Conservation (phyloP, 2,329 filamentous ascomycete genomes). For the Phyllosticta citrichinensis region DNA sequence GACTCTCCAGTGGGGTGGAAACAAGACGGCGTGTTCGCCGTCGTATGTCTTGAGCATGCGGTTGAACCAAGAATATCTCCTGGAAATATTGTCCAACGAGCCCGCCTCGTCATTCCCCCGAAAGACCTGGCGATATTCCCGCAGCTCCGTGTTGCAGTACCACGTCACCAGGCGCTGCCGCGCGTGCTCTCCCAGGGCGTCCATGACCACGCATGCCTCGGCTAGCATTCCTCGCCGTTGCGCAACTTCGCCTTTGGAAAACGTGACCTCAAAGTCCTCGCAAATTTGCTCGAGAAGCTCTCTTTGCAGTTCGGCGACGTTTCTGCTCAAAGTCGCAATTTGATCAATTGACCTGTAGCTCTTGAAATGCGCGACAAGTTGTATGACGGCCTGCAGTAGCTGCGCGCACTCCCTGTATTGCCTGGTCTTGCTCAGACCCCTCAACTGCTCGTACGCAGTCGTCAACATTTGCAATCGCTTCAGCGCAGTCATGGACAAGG, state of each 20-base stretch:
- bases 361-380: constrained; percentile 98
- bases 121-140: constrained; percentile 94
- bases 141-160: constrained; percentile 95
- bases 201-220: constrained; percentile 88
- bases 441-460: constrained; percentile 94
- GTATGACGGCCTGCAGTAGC: constrained; percentile 84
- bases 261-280: constrained; percentile 94
- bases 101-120: constrained; percentile 85
- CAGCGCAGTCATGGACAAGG: constrained; percentile 92
- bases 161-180: constrained; percentile 75
- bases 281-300: constrained; percentile 96
- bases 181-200: constrained; percentile 83
- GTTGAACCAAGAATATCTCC: constrained; percentile 93
- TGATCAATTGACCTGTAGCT: constrained; percentile 96
- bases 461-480: constrained; percentile 98
- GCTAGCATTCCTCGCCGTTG: constrained; percentile 60
- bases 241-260: constrained; percentile 75
- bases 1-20: constrained; percentile 79
- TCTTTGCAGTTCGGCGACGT: constrained; percentile 85
- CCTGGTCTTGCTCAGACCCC: constrained; percentile 68
- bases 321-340: constrained; percentile 84
- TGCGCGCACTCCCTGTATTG: constrained; percentile 95
- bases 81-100: constrained; percentile 89
- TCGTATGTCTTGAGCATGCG: constrained; percentile 94
- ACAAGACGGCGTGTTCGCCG: constrained; percentile 80